phyloP scores from a whole-genome alignment of 768 basidiomycete species.

The Tricholoma furcatifolium region DNA sequence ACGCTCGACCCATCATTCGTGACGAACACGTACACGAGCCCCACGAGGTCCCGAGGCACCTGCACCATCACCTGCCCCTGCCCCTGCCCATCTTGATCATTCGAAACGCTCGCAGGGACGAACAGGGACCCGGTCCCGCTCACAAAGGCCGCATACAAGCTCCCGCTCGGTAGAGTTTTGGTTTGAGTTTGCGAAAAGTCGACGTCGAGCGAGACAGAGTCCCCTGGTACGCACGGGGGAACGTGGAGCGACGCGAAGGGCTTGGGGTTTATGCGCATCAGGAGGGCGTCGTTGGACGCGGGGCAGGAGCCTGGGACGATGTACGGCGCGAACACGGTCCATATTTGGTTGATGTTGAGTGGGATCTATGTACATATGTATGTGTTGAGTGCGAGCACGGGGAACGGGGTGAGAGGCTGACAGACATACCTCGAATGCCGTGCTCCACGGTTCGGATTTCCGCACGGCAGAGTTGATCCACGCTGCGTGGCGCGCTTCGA shows the following conservation, averaged over 20 bases:
- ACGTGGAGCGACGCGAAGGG: constrained; percentile 44
- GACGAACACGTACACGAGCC: constrained; percentile 53
- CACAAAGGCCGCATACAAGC: constrained; percentile 48
- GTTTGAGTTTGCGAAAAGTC: constrained; percentile 8
- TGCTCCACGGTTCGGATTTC: constrained; percentile 52
- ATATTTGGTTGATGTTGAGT: constrained; percentile 38
- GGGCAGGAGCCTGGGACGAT: constrained; percentile 49
- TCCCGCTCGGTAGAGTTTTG: constrained; percentile 3
- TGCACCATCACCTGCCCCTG: constrained; percentile 25
- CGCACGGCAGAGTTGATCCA: constrained; percentile 56
- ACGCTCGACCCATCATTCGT: constrained; percentile 35
- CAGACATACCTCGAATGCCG: constrained; percentile 51
- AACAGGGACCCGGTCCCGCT: constrained; percentile 42
- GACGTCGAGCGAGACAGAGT: constrained; percentile 24
- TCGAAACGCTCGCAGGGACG: constrained; percentile 30
- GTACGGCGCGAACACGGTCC: constrained; percentile 40
- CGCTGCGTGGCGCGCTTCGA: constrained; percentile 62
- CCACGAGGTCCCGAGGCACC: constrained; percentile 43
- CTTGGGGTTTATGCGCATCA: constrained; percentile 25
- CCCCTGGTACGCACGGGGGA: constrained; percentile 15
- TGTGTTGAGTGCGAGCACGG: neutral
- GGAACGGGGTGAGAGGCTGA: neutral
- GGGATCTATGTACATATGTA: constrained; percentile 33
- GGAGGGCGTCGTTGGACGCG: constrained; percentile 42
- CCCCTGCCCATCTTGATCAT: constrained; percentile 26